A percentile compares a stretch with the other conserved stretches of the same genome.
Evolutionary conservation across 805 yeast species (phyloP).

Genomic region (Zygotorulaspora sp.): DNA sequence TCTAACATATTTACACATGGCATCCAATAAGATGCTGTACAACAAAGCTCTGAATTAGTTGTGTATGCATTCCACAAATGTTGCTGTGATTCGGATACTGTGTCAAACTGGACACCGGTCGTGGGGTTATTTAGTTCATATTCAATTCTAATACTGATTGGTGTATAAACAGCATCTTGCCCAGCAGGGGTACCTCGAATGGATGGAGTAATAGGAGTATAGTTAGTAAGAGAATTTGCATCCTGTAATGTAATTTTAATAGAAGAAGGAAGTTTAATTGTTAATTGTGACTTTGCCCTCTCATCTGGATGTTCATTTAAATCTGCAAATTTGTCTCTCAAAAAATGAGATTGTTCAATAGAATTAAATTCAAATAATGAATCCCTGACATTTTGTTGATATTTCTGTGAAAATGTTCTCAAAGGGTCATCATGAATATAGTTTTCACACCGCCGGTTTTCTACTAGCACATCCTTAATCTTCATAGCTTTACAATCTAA

Average conservation of each 20-base stretch:
- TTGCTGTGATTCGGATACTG: constrained; percentile 34
- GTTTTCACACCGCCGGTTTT: constrained; percentile 44
- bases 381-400: constrained; percentile 14
- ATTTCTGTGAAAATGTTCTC: constrained; percentile 16
- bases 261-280: constrained; percentile 32
- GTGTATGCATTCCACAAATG: constrained; percentile 83
- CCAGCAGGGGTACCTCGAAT: constrained; percentile 37
- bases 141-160: constrained; percentile 64
- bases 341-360: constrained; percentile 34
- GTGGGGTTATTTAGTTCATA: constrained; percentile 62
- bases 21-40: constrained; percentile 93
- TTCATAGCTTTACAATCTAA: constrained; percentile 78
- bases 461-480: constrained; percentile 61
- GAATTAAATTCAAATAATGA: constrained; percentile 24
- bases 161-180: constrained; percentile 58
- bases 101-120: constrained; percentile 69
- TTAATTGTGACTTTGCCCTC: constrained; percentile 29
- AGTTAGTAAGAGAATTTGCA: constrained; percentile 35
- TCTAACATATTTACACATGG: constrained; percentile 89
- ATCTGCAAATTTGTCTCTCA: constrained; percentile 31
- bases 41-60: constrained; percentile 66
- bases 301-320: constrained; percentile 31
- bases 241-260: constrained; percentile 59
- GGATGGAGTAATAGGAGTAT: constrained; percentile 40
- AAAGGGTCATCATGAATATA: constrained; percentile 34